Evolutionary conservation across 495 filamentous ascomycete species (phyloP), one percentile per base, ranked within the genome.

Genomic region (Xylaria longipes): DNA sequence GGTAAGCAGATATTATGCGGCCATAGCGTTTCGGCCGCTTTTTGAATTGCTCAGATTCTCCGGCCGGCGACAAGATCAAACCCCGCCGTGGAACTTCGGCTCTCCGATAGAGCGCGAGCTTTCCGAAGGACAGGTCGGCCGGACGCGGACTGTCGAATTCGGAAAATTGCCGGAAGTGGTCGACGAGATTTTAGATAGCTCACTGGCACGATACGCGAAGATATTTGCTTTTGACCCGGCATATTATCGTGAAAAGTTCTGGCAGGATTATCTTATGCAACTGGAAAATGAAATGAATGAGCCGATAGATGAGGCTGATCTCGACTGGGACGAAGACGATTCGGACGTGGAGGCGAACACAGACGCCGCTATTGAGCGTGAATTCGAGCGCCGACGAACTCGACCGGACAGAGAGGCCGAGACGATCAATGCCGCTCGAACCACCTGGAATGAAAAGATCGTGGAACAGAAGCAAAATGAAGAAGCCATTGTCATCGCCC

Each of bases 121-220:
- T 7, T 9, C n/a, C 46, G 22, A 54, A 17, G 65, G 54, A 20
- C 48, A 22, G 17, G 25, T 58, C 35, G 50, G 48, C 0, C 48
- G 54, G 31, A 57, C 50, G 50, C 56, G 50, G 50, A 58, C 50
- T n/a, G 65, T 68, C 54, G 65, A 68, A n/a, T 68, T 58, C 41
- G 50, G 9, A 14, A 56, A 43, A 9, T 2, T 68, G 65, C 48
- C 48, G 2, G 65, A 68, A 31, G 65, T 27, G 22, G 65, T 68
- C 33, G 50, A 58, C 35, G 65, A 68, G 39, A 31, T 68, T 37
- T 5, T 68, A 43, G 50, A 9, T 14, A 17, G 5, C 15, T 57
- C 65, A 9, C 35, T 68, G 65, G 65, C 65, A 11, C 35, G 54
- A 25, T 45, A 68, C 31, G 45, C 54, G 12, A 68, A 58, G 65